These are phyloP conservation scores for Thelonectria rubi DNA, from an alignment of 2,329 filamentous ascomycete species.

Conservation along the genomic window DNA sequence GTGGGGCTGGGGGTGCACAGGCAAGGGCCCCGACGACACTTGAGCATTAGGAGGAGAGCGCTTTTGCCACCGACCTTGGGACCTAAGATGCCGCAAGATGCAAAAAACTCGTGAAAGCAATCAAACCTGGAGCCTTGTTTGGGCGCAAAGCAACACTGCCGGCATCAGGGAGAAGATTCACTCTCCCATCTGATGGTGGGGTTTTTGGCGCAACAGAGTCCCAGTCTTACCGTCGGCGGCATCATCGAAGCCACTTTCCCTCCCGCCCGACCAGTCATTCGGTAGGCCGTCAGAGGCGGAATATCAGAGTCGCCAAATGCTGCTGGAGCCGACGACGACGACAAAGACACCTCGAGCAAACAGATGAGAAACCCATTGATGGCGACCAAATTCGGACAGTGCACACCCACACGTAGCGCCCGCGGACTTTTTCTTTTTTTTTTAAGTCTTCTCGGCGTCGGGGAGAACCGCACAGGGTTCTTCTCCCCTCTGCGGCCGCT, in stretches of 20 bases:
- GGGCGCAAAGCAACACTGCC: no score
- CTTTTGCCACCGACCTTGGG: conserved; percentile 19
- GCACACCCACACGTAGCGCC: conserved; percentile 12
- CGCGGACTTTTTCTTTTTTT: conserved; percentile 9
- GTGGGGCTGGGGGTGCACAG: conserved; percentile 23
- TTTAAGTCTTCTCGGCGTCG: conserved; percentile 24
- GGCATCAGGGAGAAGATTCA: neutral
- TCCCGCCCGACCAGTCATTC: neutral
- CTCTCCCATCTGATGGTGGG: neutral
- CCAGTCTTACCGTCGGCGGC: neutral
- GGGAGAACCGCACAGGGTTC: conserved; percentile 40
- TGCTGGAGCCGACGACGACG: no score
- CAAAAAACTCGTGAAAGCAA: neutral
- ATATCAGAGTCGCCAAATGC: conserved; percentile 2
- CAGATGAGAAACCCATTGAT: no score
- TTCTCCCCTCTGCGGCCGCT: conserved; percentile 15
- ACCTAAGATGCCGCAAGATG: no score
- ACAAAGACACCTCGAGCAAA: no score
- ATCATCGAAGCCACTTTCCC: conserved; percentile 7
- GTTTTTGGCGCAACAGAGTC: neutral
- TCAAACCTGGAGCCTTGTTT: neutral
- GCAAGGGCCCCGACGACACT: conserved; percentile 23
- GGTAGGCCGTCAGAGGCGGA: conserved; percentile 1
- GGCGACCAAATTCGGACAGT: no score
- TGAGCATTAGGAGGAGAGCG: neutral